A percentile compares a stretch with the other conserved stretches of the same genome.
Evolutionary conservation across 805 yeast species (phyloP).

Genomic region (Kodamaea laetipori): DNA sequence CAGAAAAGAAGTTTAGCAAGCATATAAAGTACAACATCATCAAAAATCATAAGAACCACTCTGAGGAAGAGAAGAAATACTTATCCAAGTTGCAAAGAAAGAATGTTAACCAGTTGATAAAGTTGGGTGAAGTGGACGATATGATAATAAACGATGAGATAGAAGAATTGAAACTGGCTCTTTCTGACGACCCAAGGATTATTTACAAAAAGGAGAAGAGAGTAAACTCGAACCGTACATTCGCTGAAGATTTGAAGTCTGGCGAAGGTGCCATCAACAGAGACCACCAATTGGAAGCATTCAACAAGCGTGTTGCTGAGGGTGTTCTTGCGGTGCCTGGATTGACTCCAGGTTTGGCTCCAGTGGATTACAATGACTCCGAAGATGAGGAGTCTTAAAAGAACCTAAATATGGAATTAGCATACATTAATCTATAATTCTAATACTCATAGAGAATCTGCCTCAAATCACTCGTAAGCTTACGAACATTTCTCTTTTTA

Average conservation of each 20-base stretch:
- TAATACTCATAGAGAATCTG: slow-evolving; percentile 64
- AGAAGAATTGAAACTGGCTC: slow-evolving; percentile 29
- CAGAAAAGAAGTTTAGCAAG: slow-evolving; percentile 36
- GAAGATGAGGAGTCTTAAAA: slow-evolving; percentile 15
- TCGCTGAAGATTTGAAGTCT: slow-evolving; percentile 20
- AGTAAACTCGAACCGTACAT: slow-evolving; percentile 29
- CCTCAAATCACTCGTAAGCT: slow-evolving; percentile 74
- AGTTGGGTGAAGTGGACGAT: slow-evolving; percentile 34
- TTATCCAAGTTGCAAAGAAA: slow-evolving; percentile 39
- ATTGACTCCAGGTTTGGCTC: slow-evolving; percentile 83
- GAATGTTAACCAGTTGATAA: slow-evolving; percentile 35
- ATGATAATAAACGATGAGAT: slow-evolving; percentile 33
- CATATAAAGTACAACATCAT: slow-evolving; percentile 42
- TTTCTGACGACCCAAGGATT: slow-evolving; percentile 21
- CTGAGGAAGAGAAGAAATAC: slow-evolving; percentile 40
- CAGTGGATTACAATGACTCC: slow-evolving; percentile 54
- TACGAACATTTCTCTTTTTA: slow-evolving; percentile 70
- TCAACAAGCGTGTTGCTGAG: slow-evolving; percentile 42
- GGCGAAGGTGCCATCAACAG: slow-evolving; percentile 15
- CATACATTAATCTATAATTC: background rate
- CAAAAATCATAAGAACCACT: slow-evolving; percentile 31
- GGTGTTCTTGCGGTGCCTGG: slow-evolving; percentile 58
- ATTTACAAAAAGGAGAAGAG: slow-evolving; percentile 25
- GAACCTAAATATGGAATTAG: too few species aligned
- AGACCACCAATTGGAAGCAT: slow-evolving; percentile 22